phyloP scores from a whole-genome alignment of 768 basidiomycete genomes.

The Sarcodon sp. region DNA sequence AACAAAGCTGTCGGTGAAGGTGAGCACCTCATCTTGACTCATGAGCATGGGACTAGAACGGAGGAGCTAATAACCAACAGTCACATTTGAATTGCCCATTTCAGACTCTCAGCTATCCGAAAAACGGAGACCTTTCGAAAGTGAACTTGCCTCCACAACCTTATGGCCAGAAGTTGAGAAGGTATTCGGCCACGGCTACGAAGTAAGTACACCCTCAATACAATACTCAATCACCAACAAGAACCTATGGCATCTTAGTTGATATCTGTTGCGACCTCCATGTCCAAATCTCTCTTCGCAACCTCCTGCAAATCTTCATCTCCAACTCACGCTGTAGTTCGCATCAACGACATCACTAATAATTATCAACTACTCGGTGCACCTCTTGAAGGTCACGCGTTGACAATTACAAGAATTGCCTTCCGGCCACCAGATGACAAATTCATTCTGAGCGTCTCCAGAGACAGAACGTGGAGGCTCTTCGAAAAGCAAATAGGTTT shows the following conservation, averaged over 20 bases:
- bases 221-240: not conserved
- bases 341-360: slow-evolving; percentile 55
- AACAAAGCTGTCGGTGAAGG: slow-evolving; percentile 82
- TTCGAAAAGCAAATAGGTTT: slow-evolving; percentile 29
- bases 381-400: slow-evolving; percentile 69
- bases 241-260: slow-evolving; percentile 32
- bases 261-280: slow-evolving; percentile 69
- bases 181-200: slow-evolving; percentile 95
- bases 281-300: slow-evolving; percentile 56
- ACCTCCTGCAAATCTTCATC: slow-evolving; percentile 86
- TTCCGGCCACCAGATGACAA: slow-evolving; percentile 76
- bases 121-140: slow-evolving; percentile 59
- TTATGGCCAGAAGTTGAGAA: slow-evolving; percentile 98
- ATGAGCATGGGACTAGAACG: not conserved
- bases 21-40: slow-evolving; percentile 15
- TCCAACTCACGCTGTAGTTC: slow-evolving; percentile 80
- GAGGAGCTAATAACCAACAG: not conserved
- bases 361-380: slow-evolving; percentile 60
- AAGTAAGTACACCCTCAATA: slow-evolving; percentile 34
- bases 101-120: slow-evolving; percentile 8
- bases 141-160: slow-evolving; percentile 76
- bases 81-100: slow-evolving; percentile 1
- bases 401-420: slow-evolving; percentile 83
- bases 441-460: slow-evolving; percentile 70
- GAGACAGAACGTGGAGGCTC: slow-evolving; percentile 87